Percentiles rank a stretch among this genome's conserved stretches.
These are phyloP conservation scores for Coemansia sp. DNA, from an alignment of 192 early-diverging fungal genomes.

Conservation along the genomic window DNA sequence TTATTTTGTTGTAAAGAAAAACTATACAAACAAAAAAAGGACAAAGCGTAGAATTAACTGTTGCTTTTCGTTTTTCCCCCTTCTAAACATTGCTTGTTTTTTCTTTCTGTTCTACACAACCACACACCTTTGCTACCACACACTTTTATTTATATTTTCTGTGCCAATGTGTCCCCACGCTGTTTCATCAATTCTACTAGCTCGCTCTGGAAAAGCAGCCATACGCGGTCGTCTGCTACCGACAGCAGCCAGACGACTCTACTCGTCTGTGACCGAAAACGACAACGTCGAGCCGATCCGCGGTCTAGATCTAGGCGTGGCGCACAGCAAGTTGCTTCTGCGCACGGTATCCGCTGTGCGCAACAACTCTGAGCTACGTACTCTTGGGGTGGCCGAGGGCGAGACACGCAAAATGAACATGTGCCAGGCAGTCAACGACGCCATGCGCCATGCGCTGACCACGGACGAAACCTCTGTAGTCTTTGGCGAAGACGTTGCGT, in stretches of 20 bases:
- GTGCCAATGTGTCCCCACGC: too few relatives aligned
- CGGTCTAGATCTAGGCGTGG: conserved; percentile 81
- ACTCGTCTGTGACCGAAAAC: conserved; percentile 46
- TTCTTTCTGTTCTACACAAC: too few relatives aligned
- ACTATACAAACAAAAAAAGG: too few relatives aligned
- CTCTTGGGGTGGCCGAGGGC: conserved; percentile 59
- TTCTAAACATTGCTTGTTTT: too few relatives aligned
- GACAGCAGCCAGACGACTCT: not conserved
- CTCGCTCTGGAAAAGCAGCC: not conserved
- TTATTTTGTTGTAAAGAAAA: too few relatives aligned
- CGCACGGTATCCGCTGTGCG: conserved; percentile 70
- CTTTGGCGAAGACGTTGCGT: conserved; percentile 97
- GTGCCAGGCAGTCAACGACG: conserved; percentile 94
- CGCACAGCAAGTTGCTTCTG: conserved; percentile 76
- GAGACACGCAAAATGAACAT: conserved; percentile 79
- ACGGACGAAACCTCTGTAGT: conserved; percentile 90
- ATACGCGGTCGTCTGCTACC: not conserved
- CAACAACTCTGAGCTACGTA: conserved; percentile 66
- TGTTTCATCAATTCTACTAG: not conserved
- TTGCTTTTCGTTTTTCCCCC: too few relatives aligned
- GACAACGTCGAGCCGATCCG: conserved; percentile 65
- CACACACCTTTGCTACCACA: too few relatives aligned
- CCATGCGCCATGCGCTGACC: conserved; percentile 81
- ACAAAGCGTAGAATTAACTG: too few relatives aligned
- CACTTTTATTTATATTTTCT: too few relatives aligned